Conservation (phyloP, 2,329 filamentous ascomycete species). For the Byssochlamys sp. region DNA sequence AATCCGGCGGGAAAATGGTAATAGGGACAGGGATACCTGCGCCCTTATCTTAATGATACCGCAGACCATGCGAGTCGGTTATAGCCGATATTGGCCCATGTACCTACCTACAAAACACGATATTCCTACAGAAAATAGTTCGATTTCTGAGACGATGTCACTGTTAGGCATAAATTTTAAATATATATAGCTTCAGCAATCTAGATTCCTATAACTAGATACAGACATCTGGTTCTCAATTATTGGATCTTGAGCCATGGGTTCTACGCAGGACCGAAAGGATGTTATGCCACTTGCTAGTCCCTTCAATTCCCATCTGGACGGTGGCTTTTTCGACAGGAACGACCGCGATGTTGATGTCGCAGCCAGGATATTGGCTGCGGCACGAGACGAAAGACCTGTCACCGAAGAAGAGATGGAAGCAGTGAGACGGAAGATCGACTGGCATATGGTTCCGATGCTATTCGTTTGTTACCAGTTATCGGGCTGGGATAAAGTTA, state of each 20-base stretch:
- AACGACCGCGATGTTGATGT: not conserved
- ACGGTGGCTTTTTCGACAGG: not conserved
- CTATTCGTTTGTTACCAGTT: constrained; percentile 2
- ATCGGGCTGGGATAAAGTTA: constrained; percentile 3
- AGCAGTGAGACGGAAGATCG: constrained; percentile 1
- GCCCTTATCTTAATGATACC: not conserved
- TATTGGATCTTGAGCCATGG: not conserved
- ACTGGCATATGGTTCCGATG: constrained; percentile 3
- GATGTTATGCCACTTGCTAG: not conserved
- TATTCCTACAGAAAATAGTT: not conserved
- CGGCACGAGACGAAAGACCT: not conserved
- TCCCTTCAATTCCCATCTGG: not conserved
- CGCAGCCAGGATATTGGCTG: not conserved
- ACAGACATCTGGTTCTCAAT: not conserved
- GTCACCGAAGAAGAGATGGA: constrained; percentile 2
- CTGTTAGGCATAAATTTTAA: not conserved
- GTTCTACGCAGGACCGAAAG: not conserved
- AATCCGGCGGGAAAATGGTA: not conserved
- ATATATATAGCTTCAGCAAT: not conserved
- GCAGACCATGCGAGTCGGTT: not conserved
- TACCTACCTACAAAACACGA: not conserved
- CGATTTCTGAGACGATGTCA: not conserved
- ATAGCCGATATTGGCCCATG: not conserved
- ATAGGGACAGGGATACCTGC: not conserved
- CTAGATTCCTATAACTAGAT: not conserved